These are phyloP conservation scores for Musa balbisiana DNA, from an alignment of 202 grass and related monocot species.

Conservation along the genomic window DNA sequence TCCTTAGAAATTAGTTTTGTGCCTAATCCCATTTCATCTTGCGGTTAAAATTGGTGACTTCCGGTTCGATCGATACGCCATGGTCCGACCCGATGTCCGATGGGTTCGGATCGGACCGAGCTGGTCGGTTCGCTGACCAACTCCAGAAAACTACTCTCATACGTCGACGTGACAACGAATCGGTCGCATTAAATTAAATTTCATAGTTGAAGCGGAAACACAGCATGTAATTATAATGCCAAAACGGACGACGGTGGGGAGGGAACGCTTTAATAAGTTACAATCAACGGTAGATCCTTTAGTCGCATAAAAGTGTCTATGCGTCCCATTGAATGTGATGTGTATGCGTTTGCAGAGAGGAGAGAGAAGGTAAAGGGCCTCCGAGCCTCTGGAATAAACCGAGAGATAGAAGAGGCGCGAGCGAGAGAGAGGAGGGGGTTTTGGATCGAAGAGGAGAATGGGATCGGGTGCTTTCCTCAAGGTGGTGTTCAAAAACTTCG, in stretches of 20 bases:
- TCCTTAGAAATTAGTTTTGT: no score
- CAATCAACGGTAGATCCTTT: not conserved
- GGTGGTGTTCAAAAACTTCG: slow-evolving; percentile 12
- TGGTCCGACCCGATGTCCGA: not conserved
- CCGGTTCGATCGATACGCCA: no score
- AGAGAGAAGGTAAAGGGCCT: not conserved
- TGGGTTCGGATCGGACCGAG: not conserved
- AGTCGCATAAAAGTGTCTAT: not conserved
- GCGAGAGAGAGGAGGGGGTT: not conserved
- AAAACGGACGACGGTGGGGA: not conserved
- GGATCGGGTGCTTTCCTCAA: slow-evolving; percentile 20
- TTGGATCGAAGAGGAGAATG: not conserved
- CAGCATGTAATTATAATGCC: no score
- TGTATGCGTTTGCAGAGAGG: not conserved
- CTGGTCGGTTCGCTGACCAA: not conserved
- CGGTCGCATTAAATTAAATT: not conserved
- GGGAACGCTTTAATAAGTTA: not conserved
- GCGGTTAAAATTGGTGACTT: no score
- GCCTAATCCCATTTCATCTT: no score
- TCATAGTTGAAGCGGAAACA: not conserved
- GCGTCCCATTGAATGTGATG: not conserved
- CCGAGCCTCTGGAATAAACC: not conserved
- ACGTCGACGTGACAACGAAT: not conserved
- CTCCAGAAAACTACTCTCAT: not conserved
- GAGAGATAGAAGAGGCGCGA: not conserved